Base-by-base conservation (phyloP, 352 stramenopile species). In the Globisporangium alternatum region DNA sequence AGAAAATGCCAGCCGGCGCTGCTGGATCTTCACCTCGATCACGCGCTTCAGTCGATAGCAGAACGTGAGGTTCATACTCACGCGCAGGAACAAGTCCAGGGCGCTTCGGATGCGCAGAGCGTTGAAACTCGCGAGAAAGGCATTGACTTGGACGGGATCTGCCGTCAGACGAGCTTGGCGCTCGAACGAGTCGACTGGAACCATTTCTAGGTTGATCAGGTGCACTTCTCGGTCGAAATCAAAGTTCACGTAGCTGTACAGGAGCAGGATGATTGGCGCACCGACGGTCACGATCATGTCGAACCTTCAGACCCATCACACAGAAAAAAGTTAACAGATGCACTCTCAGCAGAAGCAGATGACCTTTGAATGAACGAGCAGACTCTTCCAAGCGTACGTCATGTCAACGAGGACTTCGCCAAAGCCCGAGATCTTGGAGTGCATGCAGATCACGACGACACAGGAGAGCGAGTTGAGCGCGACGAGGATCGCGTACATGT, bases 51-150 rank as follows among this genome's bases (percentile, higher is more conserved):
- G 67, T 2, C 74, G 74, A 25, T 78, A 78, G 19, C 53, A 67
- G 35, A 82, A 77, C 4, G 73, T 65, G 2, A 76, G 7, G 41
- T 74, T 80, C 63, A 74, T 74, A 6, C 69, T 66, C 2, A 85
- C 57, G 13, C 68, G 67, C 7, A 79, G 43, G 21, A 79, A 53
- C 2, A 81, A 52, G 25, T 75, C 65, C 0, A 69, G 49, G 1
- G 19, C 33, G 17, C 67, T 62, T 10, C 52, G 45, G 52, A 82
- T 77, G 0, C 74, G 67, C 49, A 85, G 54, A 1, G 60, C 69
- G 35, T 82, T 69, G 21, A 79, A 71, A 7, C 28, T 75, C 5
- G 62, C 41, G 5, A 72, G 68, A 33, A 85, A 67, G 9, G 72
- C 41, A 2, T 64, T 74, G 3, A 77, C 67, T 19, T 75, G 62